A percentile compares a stretch with the other conserved stretches of the same genome.
Conservation (phyloP, 768 basidiomycete species). For the Mycena galopus region DNA sequence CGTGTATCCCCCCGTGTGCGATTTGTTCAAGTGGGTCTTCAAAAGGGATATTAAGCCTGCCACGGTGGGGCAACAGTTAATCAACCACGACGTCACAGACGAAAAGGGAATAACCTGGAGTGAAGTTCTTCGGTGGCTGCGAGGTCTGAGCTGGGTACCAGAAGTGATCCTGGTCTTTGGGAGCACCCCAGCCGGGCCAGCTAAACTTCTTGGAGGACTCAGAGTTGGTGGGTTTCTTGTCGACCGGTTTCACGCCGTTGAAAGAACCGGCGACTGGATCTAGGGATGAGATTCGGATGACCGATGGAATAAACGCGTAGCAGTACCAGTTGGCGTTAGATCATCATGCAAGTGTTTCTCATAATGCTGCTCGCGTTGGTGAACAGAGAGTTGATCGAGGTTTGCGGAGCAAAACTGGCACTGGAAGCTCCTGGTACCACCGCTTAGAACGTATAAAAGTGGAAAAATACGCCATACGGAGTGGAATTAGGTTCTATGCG, state of each 20-base stretch:
- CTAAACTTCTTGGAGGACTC: constrained; percentile 9
- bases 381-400: constrained; percentile 52
- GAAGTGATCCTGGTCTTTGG: constrained; percentile 64
- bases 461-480: constrained; percentile 15
- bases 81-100: not conserved
- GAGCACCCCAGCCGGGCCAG: constrained; percentile 14
- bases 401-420: constrained; percentile 68
- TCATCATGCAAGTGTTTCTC: constrained; percentile 59
- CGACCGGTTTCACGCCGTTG: constrained; percentile 36
- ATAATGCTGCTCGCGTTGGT: constrained; percentile 68
- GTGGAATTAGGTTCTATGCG: constrained; percentile 4
- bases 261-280: constrained; percentile 11
- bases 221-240: not conserved
- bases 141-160: constrained; percentile 68
- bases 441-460: not conserved
- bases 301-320: constrained; percentile 4
- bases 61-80: not conserved
- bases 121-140: constrained; percentile 66
- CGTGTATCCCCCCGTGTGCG: constrained; percentile 63
- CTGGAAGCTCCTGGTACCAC: constrained; percentile 25
- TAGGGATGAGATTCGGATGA: constrained; percentile 6
- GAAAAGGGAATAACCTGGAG: constrained; percentile 62
- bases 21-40: constrained; percentile 64
- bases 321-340: constrained; percentile 24
- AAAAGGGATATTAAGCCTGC: constrained; percentile 77